These are phyloP conservation scores for Tetrahymena thermophila DNA, from an alignment of 73 alveolate species.

Conservation along the genomic window DNA sequence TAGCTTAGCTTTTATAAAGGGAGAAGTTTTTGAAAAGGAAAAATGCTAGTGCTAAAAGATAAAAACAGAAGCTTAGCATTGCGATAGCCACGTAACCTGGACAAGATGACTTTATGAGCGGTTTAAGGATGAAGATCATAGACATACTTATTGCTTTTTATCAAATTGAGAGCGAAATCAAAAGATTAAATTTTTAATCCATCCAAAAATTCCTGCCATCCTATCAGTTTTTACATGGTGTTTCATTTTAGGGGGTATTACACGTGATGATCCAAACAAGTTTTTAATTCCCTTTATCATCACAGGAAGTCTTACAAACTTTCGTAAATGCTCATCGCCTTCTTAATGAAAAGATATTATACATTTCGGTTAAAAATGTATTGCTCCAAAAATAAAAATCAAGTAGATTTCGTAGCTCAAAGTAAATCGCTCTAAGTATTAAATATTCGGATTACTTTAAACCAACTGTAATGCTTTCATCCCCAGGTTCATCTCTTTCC, in stretches of 20 bases:
- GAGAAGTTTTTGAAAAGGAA: background rate
- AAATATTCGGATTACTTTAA: background rate
- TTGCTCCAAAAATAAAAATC: background rate
- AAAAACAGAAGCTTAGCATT: background rate
- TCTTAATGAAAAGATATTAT: background rate
- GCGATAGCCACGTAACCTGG: background rate
- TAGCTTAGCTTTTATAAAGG: background rate
- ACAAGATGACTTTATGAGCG: background rate
- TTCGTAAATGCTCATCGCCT: slow-evolving; percentile 1
- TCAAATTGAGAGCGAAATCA: background rate
- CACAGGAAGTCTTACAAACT: background rate
- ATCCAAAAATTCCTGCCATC: background rate
- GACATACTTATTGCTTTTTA: background rate
- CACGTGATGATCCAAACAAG: background rate
- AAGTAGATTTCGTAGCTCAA: background rate
- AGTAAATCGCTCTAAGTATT: background rate
- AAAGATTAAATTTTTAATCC: background rate
- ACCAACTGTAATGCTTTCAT: background rate
- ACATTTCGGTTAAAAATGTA: background rate
- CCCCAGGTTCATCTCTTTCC: slow-evolving; percentile 1
- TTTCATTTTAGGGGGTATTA: background rate
- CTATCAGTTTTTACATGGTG: background rate
- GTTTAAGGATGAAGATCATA: background rate
- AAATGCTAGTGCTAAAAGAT: background rate
- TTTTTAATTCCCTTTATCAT: background rate